Percentiles rank a stretch among this genome's conserved stretches.
Conservation (phyloP, 2,329 filamentous ascomycete genomes). For the Nigrograna mackinnonii region DNA sequence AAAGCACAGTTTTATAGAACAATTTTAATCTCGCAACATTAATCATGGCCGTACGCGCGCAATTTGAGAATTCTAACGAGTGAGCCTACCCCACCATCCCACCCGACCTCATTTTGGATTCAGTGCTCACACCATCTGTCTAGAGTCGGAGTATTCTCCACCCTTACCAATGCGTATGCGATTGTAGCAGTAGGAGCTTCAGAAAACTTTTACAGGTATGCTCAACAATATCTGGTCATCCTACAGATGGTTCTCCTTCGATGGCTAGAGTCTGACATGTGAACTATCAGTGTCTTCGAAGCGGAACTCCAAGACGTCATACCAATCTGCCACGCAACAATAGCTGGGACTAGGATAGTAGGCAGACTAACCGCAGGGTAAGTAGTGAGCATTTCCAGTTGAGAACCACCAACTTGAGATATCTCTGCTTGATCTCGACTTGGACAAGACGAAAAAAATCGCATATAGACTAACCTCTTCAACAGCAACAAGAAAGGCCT, state of each 20-base stretch:
- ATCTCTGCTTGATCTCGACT: no score
- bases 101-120: no score
- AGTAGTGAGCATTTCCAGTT: constrained; percentile 35
- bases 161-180: constrained; percentile 96
- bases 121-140: constrained; percentile 9
- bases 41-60: constrained; percentile 56
- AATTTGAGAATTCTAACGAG: constrained; percentile 93
- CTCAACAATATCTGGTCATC: not conserved
- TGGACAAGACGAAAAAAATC: no score
- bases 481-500: constrained; percentile 90
- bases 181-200: constrained; percentile 92
- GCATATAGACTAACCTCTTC: not conserved
- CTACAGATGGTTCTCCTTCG: not conserved
- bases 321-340: constrained; percentile 94
- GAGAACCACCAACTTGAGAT: no score
- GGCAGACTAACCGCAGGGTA: constrained; percentile 92
- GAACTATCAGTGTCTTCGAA: constrained; percentile 77
- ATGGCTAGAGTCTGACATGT: constrained; percentile 17
- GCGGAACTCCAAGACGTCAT: constrained; percentile 96
- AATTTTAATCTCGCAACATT: not conserved
- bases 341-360: constrained; percentile 94
- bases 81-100: constrained; percentile 51
- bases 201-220: constrained; percentile 95
- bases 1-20: not conserved
- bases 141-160: constrained; percentile 95